Evolutionary conservation across 352 stramenopile species (phyloP), one percentile per base, ranked within the genome.

Genomic region (Globisporangium cederbergense): DNA sequence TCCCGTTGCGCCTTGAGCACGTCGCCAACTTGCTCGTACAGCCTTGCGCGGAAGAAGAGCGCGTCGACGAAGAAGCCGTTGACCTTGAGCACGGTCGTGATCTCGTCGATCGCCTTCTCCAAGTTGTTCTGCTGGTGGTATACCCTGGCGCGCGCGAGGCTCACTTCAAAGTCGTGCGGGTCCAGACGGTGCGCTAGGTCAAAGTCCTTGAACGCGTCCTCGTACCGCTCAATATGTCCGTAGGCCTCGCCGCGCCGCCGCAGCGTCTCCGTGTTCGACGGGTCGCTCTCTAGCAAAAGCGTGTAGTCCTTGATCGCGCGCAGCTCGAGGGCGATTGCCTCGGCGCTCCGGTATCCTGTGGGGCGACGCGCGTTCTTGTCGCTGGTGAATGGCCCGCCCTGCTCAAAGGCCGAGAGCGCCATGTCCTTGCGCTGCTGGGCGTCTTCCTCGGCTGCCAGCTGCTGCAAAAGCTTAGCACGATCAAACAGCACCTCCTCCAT

Each of bases 21-120:
- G 3, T 74, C 70, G 0, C 71, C 77, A 1, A 78, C 40, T 8
- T 80, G 61, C 30, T 87, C 79, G 58, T 77, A 86, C 51, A 93
- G 65, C 49, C 75, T 71, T 0, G 78, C 81, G 45, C 83, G 71
- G 28, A 91, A 67, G 57, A 90, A 89, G 22, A 93, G 42, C 10
- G 77, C 83, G 49, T 90, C 78, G n/a, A 93, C 68, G 42, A 91
- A 90, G 71, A 91, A 90, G 0, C 81, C 81, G 58, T 81, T 93
- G 7, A 78, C 53, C 51, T 77, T 59, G 30, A 93, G 58, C 30
- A 93, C 78, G 2, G 50, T 50, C 9, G 78, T 88, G 20, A 91
- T 68, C 66, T 89, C 80, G 3, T 72, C 67, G 40, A 93, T 78
- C 16, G 83, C 83, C 10, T 58, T 40, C 38, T 60, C 62, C 0